phyloP scores from a whole-genome alignment of 1,139 yeast species.

The Yamadazyma membranifaciens region DNA sequence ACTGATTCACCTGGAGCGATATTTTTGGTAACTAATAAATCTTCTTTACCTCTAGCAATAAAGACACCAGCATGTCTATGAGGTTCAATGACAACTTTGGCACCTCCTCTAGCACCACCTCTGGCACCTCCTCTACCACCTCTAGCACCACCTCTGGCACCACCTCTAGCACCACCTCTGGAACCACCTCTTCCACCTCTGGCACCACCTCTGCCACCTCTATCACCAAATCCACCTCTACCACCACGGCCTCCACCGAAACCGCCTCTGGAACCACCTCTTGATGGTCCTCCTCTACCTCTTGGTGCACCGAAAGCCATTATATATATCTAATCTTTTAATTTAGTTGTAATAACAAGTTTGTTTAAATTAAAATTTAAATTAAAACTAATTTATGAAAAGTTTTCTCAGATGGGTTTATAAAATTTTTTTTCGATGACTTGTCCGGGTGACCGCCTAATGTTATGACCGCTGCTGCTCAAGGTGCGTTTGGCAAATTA shows the following conservation, averaged over 20 bases:
- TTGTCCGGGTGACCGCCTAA: conserved; percentile 19
- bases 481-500: conserved; percentile 8
- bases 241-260: conserved; percentile 59
- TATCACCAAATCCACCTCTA: conserved; percentile 50
- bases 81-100: conserved; percentile 95
- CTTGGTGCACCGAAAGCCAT: conserved; percentile 40
- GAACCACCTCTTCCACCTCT: conserved; percentile 37
- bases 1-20: conserved; percentile 97
- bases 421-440: conserved; percentile 11
- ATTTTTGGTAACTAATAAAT: conserved; percentile 94
- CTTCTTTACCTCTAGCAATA: conserved; percentile 99
- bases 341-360: not conserved
- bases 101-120: conserved; percentile 82
- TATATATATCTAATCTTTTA: conserved; percentile 6
- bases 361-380: not conserved
- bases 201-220: conserved; percentile 43
- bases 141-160: conserved; percentile 57
- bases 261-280: conserved; percentile 51
- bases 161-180: conserved; percentile 34
- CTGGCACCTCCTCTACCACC: conserved; percentile 74
- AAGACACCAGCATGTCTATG: conserved; percentile 98
- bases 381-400: conserved; percentile 1
- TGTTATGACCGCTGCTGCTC: conserved; percentile 17
- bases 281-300: conserved; percentile 40
- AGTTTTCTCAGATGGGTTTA: conserved; percentile 12